Conservation (phyloP, 2,329 filamentous ascomycete species). For the Hymenoscyphus scutula region DNA sequence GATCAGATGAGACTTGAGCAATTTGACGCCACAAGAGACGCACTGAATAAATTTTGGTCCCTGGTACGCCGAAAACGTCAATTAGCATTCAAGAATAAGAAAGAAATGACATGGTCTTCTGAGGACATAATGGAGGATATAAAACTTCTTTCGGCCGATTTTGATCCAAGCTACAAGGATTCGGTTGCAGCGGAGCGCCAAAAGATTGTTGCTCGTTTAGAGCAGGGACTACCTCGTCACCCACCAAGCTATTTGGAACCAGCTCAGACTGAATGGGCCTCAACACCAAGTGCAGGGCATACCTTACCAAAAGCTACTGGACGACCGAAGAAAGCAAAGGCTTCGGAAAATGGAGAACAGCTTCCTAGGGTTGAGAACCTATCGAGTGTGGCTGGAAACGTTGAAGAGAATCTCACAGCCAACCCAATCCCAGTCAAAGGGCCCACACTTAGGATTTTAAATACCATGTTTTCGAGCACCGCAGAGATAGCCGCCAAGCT, state of each 20-base stretch:
- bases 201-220: slow-evolving; percentile 9
- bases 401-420: not conserved
- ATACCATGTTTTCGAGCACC: slow-evolving; percentile 9
- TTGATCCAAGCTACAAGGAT: slow-evolving; percentile 4
- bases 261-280: slow-evolving; percentile 9
- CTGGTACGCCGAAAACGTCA: slow-evolving; percentile 10
- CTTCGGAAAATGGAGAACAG: not conserved
- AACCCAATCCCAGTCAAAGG: slow-evolving; percentile 3
- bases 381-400: not conserved
- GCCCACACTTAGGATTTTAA: slow-evolving; percentile 2
- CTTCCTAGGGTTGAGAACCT: not conserved
- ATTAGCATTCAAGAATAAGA: slow-evolving; percentile 6
- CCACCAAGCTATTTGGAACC: not conserved
- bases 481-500: slow-evolving; percentile 9
- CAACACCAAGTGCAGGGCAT: not conserved
- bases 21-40: not conserved
- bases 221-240: not conserved
- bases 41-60: not conserved
- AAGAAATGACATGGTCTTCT: slow-evolving; percentile 5
- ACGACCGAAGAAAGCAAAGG: not conserved
- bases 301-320: not conserved
- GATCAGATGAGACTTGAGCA: slow-evolving; percentile 8
- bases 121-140: slow-evolving; percentile 8
- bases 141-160: slow-evolving; percentile 9
- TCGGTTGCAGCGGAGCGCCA: not conserved